phyloP scores from a whole-genome alignment of 108 stramenopile species.

The Nitzschia sp. region DNA sequence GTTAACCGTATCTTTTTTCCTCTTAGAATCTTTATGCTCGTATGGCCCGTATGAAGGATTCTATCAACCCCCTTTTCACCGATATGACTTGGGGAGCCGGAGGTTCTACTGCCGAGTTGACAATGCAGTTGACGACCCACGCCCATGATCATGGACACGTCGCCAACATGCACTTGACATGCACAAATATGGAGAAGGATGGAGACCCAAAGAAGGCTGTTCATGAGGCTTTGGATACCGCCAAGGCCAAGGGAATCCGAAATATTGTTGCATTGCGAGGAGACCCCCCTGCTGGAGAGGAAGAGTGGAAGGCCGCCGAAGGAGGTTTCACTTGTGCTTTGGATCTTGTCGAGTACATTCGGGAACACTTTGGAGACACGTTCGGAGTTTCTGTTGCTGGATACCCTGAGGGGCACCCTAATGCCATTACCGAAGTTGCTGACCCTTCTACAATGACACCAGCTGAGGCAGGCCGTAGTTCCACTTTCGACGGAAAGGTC shows the following conservation, averaged over 20 bases:
- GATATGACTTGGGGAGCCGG: slow-evolving; percentile 99
- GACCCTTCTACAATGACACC: slow-evolving; percentile 77
- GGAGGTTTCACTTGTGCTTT: slow-evolving; percentile 96
- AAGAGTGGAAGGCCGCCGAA: slow-evolving; percentile 93
- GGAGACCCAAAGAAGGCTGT: slow-evolving; percentile 82
- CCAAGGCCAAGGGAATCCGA: slow-evolving; percentile 84
- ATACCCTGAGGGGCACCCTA: slow-evolving; percentile 99
- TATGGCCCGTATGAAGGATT: slow-evolving; percentile 87
- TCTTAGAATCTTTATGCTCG: slow-evolving; percentile 89
- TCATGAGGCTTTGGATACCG: slow-evolving; percentile 77
- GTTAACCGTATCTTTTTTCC: slow-evolving; percentile 1
- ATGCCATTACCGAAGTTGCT: slow-evolving; percentile 82
- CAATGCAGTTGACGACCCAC: slow-evolving; percentile 85
- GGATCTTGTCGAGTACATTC: slow-evolving; percentile 96
- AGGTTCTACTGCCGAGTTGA: slow-evolving; percentile 96
- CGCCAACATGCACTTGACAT: slow-evolving; percentile 98
- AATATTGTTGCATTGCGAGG: slow-evolving; percentile 99
- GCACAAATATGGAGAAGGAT: slow-evolving; percentile 97
- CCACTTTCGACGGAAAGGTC: slow-evolving; percentile 73
- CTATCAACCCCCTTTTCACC: slow-evolving; percentile 87
- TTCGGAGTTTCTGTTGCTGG: slow-evolving; percentile 97
- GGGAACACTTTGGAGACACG: slow-evolving; percentile 81
- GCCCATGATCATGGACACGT: slow-evolving; percentile 86
- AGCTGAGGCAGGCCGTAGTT: slow-evolving; percentile 79
- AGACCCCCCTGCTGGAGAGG: slow-evolving; percentile 97